A percentile compares a stretch with the other conserved stretches of the same genome.
phyloP scores from a whole-genome alignment of 768 basidiomycete species.

The Boletus rubescentipes region DNA sequence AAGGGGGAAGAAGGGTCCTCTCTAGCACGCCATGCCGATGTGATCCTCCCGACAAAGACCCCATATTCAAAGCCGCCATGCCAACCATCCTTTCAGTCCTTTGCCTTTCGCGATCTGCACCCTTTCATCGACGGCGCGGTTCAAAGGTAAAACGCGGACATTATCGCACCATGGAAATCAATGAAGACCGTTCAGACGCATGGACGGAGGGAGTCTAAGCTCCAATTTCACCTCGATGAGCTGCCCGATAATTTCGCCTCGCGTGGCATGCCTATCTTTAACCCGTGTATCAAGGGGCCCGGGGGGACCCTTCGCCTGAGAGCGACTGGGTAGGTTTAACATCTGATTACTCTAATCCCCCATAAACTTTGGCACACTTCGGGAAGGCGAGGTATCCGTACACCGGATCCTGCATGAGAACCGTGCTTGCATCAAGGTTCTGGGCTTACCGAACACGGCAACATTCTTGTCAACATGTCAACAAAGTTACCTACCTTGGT shows the following conservation, averaged over 20 bases:
- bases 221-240: neutral
- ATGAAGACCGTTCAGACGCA: neutral
- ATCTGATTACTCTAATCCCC: slow-evolving; percentile 6
- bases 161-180: neutral
- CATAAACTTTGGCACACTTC: slow-evolving; percentile 5
- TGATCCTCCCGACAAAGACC: neutral
- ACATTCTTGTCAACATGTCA: slow-evolving; percentile 11
- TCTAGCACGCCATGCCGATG: neutral
- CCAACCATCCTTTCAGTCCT: neutral
- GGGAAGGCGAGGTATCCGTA: slow-evolving; percentile 6
- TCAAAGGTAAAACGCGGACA: neutral
- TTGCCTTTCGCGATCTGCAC: slow-evolving; percentile 2
- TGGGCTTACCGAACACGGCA: slow-evolving; percentile 15
- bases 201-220: neutral
- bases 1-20: neutral
- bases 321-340: slow-evolving; percentile 1
- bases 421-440: slow-evolving; percentile 14
- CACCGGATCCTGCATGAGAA: slow-evolving; percentile 23
- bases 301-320: slow-evolving; percentile 14
- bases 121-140: neutral
- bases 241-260: neutral
- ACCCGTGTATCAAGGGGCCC: slow-evolving; percentile 6
- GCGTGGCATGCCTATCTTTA: neutral
- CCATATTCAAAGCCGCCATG: neutral
- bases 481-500: slow-evolving; percentile 6